Base-by-base conservation (phyloP, 352 stramenopile species). In the Phytophthora citricola region DNA sequence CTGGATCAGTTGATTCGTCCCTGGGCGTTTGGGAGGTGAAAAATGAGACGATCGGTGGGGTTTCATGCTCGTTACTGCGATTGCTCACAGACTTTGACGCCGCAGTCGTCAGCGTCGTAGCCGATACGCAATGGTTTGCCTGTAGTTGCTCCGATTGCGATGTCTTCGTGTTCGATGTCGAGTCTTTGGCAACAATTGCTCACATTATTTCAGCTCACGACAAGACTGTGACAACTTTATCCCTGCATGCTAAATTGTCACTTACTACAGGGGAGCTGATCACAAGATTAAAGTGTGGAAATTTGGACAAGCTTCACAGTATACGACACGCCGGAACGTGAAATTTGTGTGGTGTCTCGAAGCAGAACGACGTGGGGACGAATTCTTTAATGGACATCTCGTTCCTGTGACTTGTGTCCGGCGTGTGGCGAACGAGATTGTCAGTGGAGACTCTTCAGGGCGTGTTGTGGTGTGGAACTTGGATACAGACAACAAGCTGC, bases 61-160 rank as follows among this genome's bases (percentile, higher is more conserved):
- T 72, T 29, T 86, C 69, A 10, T 78, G 69, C n/a, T 63, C 69
- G 4, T 61, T 93, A 10, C 40, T 74, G 11, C 71, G 73, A 5
- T 75, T 91, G n/a, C 52, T 93, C 12, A 79, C 58, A 1, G 78
- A 90, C 5, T 94, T 94, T 60, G 87, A 93, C 45, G 78, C 87
- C 41, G 59, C 85, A 0, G 81, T 94, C n/a, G 74, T 92, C 32
- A 90, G 84, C 17, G 67, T 94, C 5, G 63, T 76, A 44, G 84
- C 84, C 0, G 85, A 92, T 43, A 69, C 58, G 0, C 55, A 81
- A 12, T 85, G 79, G 68, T 32, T 93, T 24, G 83, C 72, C 7
- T 90, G 81, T 15, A 78, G 87, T 0, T 84, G 74, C 39, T 86
- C 84, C 0, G 87, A 92, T 53, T 91, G 85, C 44, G 81, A 88